phyloP scores from a whole-genome alignment of 2,329 filamentous ascomycete genomes.

The Cryphonectria carpinicola region DNA sequence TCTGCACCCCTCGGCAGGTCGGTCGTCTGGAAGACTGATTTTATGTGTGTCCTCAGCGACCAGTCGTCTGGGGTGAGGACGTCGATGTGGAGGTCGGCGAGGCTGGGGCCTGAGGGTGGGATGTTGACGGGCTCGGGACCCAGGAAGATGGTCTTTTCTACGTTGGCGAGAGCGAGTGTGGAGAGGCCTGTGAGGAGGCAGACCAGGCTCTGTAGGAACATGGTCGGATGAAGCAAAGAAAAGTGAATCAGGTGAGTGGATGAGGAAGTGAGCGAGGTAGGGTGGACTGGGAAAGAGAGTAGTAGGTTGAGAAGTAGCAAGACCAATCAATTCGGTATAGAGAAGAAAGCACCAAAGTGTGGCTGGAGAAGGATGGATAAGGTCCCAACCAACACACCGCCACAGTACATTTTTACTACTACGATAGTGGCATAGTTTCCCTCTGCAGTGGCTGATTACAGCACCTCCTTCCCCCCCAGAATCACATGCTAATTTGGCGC shows the following conservation, averaged over 20 bases:
- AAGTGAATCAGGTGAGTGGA: not conserved
- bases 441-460: too few species aligned
- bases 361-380: not conserved
- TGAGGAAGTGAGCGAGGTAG: not conserved
- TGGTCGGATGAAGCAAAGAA: slow-evolving; percentile 3
- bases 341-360: not conserved
- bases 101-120: slow-evolving; percentile 56
- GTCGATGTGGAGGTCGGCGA: slow-evolving; percentile 66
- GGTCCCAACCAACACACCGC: not conserved
- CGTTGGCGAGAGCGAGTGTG: slow-evolving; percentile 63
- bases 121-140: slow-evolving; percentile 65
- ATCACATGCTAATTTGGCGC: slow-evolving; percentile 28
- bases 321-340: too few species aligned
- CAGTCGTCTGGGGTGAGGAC: slow-evolving; percentile 62
- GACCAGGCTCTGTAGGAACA: slow-evolving; percentile 18
- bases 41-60: slow-evolving; percentile 65
- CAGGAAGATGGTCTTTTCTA: slow-evolving; percentile 89
- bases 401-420: not conserved
- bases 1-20: slow-evolving; percentile 58
- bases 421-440: not conserved
- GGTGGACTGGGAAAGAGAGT: too few species aligned
- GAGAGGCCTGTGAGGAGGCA: slow-evolving; percentile 29
- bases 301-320: not conserved
- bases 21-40: slow-evolving; percentile 68
- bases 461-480: slow-evolving; percentile 21